A percentile compares a stretch with the other conserved stretches of the same genome.
These are phyloP conservation scores for Lolium rigidum DNA, from an alignment of 176 grass and related monocot species.

Conservation along the genomic window DNA sequence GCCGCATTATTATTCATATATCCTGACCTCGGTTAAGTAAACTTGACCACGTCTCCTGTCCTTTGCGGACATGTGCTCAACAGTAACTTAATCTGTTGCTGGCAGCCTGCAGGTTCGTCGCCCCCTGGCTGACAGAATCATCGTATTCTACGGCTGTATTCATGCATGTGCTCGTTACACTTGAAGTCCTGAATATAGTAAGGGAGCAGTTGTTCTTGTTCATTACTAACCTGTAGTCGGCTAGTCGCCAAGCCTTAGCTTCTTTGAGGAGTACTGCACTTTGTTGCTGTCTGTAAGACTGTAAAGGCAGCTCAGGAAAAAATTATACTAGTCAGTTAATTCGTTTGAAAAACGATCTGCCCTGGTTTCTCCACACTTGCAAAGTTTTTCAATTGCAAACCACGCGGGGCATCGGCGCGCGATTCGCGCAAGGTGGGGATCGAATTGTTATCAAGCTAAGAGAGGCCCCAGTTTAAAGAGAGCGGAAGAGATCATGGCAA, in stretches of 20 bases:
- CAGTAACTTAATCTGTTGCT: constrained; percentile 26
- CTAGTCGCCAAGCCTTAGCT: not conserved
- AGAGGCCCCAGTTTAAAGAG: constrained; percentile 40
- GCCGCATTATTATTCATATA: not conserved
- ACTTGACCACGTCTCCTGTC: constrained; percentile 8
- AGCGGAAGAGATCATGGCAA: constrained; percentile 43
- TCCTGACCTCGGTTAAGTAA: constrained; percentile 13
- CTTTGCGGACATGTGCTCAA: constrained; percentile 30
- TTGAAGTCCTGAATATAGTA: not conserved
- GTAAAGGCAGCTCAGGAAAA: not conserved
- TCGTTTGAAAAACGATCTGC: not conserved
- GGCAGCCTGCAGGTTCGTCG: constrained; percentile 12
- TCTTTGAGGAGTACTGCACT: not conserved
- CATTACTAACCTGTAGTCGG: not conserved
- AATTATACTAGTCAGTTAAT: too few relatives aligned
- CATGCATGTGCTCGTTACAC: not conserved
- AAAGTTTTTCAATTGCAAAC: not conserved
- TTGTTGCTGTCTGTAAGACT: not conserved
- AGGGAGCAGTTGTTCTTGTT: not conserved
- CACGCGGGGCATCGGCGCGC: constrained; percentile 25
- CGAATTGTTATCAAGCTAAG: constrained; percentile 15
- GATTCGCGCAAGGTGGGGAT: constrained; percentile 48
- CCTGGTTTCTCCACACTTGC: not conserved
- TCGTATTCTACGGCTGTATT: constrained; percentile 5
- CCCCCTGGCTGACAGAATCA: constrained; percentile 19